Conservation (phyloP, 2,329 filamentous ascomycete species). For the Alternaria tenuissima region DNA sequence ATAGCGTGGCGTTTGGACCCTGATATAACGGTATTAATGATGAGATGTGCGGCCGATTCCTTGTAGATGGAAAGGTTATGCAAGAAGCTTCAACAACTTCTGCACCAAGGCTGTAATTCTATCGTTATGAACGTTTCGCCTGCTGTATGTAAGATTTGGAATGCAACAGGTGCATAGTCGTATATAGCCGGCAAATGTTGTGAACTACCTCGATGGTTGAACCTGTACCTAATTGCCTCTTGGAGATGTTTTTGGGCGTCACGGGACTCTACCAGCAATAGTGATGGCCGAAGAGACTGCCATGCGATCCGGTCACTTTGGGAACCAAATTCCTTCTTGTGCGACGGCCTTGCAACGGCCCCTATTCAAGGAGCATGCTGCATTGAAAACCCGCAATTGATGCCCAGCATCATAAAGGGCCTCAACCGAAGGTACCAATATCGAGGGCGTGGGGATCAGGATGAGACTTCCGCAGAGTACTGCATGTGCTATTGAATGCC, state of each 20-base stretch:
- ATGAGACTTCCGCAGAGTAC: background rate
- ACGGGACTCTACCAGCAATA: background rate
- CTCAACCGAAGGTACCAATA: background rate
- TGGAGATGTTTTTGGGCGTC: background rate
- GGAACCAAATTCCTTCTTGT: background rate
- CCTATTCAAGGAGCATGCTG: background rate
- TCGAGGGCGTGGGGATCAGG: background rate
- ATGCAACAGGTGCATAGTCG: background rate
- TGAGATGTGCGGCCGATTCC: background rate
- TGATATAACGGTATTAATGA: background rate
- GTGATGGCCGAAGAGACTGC: background rate
- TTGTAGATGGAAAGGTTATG: background rate
- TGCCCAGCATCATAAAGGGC: background rate
- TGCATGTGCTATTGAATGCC: conserved; percentile 1
- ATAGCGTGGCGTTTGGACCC: background rate
- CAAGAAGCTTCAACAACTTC: background rate
- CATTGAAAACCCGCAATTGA: background rate
- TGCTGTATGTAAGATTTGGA: background rate
- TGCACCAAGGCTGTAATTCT: background rate
- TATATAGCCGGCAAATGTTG: background rate
- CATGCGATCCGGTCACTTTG: background rate
- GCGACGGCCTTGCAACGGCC: background rate
- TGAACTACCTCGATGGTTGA: background rate
- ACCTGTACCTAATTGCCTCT: background rate
- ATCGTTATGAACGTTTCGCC: background rate